A percentile compares a stretch with the other conserved stretches of the same genome.
Evolutionary conservation across 108 stramenopile species (phyloP).

Genomic region (Cylindrotheca closterium): DNA sequence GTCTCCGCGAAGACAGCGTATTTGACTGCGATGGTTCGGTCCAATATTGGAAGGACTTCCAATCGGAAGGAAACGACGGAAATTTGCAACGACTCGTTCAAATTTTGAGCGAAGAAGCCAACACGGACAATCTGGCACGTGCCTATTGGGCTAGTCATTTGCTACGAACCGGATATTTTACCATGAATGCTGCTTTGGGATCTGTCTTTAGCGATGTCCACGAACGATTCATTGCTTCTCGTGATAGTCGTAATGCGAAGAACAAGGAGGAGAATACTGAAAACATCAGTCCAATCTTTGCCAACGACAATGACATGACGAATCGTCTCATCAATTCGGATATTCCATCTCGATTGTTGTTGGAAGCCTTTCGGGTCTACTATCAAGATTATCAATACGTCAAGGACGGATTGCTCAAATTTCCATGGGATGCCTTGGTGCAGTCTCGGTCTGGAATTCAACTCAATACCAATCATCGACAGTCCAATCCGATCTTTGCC

Average conservation of each 20-base stretch:
- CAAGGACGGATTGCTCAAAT: conserved; percentile 9
- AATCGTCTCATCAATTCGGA: background rate
- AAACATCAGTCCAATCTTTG: background rate
- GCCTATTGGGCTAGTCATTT: conserved; percentile 28
- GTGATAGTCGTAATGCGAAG: background rate
- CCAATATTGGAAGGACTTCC: conserved; percentile 28
- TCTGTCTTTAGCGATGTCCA: conserved; percentile 11
- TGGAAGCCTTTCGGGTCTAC: conserved; percentile 32
- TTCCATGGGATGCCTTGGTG: conserved; percentile 31
- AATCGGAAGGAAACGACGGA: conserved; percentile 11
- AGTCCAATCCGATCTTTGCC: conserved; percentile 27
- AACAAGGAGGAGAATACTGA: background rate
- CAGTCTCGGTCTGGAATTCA: background rate
- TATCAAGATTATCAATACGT: conserved; percentile 33
- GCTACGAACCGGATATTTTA: conserved; percentile 25
- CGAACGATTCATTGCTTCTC: conserved; percentile 14
- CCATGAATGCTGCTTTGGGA: conserved; percentile 25
- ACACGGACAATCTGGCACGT: background rate
- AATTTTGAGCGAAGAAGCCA: background rate
- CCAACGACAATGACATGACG: background rate
- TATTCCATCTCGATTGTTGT: conserved; percentile 17
- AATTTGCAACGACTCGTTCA: conserved; percentile 1
- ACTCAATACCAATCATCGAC: conserved; percentile 18
- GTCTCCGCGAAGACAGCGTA: conserved; percentile 16
- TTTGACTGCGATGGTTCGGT: conserved; percentile 34